phyloP scores from a whole-genome alignment of 2,329 filamentous ascomycete genomes.

The Clonostachys solani region DNA sequence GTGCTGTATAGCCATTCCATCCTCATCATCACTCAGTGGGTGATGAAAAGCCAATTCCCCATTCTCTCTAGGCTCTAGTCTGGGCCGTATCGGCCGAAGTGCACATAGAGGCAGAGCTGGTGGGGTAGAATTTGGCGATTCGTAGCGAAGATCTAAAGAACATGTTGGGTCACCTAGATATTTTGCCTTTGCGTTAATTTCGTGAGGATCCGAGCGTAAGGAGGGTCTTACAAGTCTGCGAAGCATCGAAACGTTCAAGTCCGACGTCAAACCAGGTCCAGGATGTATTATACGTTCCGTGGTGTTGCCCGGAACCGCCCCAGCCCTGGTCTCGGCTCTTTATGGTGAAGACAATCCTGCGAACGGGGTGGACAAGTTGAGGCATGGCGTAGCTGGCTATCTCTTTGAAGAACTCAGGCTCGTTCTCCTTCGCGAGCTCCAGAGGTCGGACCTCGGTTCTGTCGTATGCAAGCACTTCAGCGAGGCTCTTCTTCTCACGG shows the following conservation, averaged over 20 bases:
- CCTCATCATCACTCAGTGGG: conserved; percentile 21
- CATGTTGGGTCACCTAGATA: conserved; percentile 19
- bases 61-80: conserved; percentile 7
- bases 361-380: conserved; percentile 41
- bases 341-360: conserved; percentile 58
- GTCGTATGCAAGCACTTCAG: conserved; percentile 21
- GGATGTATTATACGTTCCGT: conserved; percentile 39
- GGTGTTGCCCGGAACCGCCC: conserved; percentile 14
- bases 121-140: conserved; percentile 8
- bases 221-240: conserved; percentile 18
- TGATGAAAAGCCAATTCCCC: conserved; percentile 27
- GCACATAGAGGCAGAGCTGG: conserved; percentile 22
- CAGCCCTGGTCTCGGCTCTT: conserved; percentile 55
- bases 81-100: conserved; percentile 29
- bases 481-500: conserved; percentile 14
- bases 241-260: conserved; percentile 47
- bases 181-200: neutral
- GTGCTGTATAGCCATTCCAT: conserved; percentile 39
- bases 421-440: conserved; percentile 16
- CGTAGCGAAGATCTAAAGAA: conserved; percentile 18
- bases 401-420: conserved; percentile 19
- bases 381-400: conserved; percentile 32
- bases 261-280: conserved; percentile 64
- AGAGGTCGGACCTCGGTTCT: conserved; percentile 17
- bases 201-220: neutral